phyloP scores from a whole-genome alignment of 2,329 filamentous ascomycete species.

The Rutstroemia sp. region DNA sequence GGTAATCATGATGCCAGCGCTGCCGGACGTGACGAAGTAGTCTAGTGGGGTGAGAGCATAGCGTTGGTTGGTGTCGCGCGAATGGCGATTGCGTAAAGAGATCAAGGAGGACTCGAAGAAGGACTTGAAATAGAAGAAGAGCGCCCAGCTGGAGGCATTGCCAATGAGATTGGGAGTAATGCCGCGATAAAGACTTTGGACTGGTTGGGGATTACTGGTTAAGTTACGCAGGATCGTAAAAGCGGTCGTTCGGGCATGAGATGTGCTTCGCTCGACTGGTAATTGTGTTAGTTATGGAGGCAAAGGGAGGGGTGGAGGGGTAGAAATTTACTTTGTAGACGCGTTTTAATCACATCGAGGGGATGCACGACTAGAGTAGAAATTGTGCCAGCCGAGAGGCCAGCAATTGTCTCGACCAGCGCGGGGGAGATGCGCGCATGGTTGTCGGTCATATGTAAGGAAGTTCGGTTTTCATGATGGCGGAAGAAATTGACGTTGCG shows the following conservation, averaged over 20 bases:
- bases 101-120: conserved; percentile 39
- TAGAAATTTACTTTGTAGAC: conserved; percentile 65
- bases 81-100: conserved; percentile 17
- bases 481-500: conserved; percentile 11
- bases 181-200: conserved; percentile 77
- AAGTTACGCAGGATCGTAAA: conserved; percentile 42
- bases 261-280: conserved; percentile 44
- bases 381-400: conserved; percentile 79
- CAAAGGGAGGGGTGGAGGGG: conserved; percentile 31
- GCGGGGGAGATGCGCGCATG: conserved; percentile 62
- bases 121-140: conserved; percentile 79
- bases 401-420: conserved; percentile 79
- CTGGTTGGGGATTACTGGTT: conserved; percentile 42
- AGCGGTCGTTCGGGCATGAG: conserved; percentile 38
- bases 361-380: conserved; percentile 86
- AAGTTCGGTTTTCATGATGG: conserved; percentile 13
- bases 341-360: conserved; percentile 92
- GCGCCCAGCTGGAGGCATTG: conserved; percentile 82
- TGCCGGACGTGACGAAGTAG: conserved; percentile 73
- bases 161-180: conserved; percentile 85
- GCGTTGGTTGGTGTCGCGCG: background rate
- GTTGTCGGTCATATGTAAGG: conserved; percentile 28
- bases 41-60: conserved; percentile 39
- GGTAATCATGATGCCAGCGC: conserved; percentile 66
- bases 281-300: conserved; percentile 6